Percentiles rank a stretch among this genome's conserved stretches.
phyloP scores from a whole-genome alignment of 1,284 basidiomycete species.

The Amylostereum areolatum region DNA sequence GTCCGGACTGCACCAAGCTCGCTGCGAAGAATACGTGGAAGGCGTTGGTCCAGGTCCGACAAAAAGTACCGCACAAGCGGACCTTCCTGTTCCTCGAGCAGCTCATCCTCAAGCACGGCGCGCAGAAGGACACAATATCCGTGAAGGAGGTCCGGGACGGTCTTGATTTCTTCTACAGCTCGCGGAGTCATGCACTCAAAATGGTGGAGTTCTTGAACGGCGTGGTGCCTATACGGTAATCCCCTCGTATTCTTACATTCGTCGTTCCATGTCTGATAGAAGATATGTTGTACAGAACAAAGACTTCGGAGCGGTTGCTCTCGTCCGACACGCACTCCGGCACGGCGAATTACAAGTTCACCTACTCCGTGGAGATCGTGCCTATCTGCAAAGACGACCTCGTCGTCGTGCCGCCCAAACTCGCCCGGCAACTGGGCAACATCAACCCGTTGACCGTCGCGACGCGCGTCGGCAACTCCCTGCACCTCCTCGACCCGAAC shows the following conservation, averaged over 20 bases:
- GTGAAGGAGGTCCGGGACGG: conserved; percentile 94
- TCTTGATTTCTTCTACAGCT: conserved; percentile 94
- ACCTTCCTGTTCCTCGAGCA: conserved; percentile 98
- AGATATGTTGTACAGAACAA: conserved; percentile 48
- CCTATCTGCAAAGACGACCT: conserved; percentile 98
- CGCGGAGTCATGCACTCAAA: conserved; percentile 88
- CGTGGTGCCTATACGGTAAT: conserved; percentile 84
- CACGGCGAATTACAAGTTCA: conserved; percentile 96
- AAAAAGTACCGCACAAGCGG: conserved; percentile 96
- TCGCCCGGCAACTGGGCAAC: conserved; percentile 80
- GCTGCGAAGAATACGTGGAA: conserved; percentile 99
- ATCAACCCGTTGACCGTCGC: conserved; percentile 87
- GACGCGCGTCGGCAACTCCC: conserved; percentile 85
- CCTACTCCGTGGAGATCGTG: conserved; percentile 95
- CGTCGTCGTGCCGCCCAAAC: conserved; percentile 81
- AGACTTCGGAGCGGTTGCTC: conserved; percentile 90
- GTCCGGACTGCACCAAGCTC: conserved; percentile 87
- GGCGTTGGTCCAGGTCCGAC: conserved; percentile 93
- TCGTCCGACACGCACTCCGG: conserved; percentile 89
- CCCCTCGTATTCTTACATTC: conserved; percentile 5
- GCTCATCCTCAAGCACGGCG: conserved; percentile 93
- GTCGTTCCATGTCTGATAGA: conserved; percentile 1
- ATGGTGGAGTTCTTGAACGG: conserved; percentile 94
- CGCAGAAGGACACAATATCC: conserved; percentile 93
- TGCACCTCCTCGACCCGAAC: conserved; percentile 87